Evolutionary conservation across 441 rosid genomes (phyloP).

Genomic region (Bruguiera hainesii): DNA sequence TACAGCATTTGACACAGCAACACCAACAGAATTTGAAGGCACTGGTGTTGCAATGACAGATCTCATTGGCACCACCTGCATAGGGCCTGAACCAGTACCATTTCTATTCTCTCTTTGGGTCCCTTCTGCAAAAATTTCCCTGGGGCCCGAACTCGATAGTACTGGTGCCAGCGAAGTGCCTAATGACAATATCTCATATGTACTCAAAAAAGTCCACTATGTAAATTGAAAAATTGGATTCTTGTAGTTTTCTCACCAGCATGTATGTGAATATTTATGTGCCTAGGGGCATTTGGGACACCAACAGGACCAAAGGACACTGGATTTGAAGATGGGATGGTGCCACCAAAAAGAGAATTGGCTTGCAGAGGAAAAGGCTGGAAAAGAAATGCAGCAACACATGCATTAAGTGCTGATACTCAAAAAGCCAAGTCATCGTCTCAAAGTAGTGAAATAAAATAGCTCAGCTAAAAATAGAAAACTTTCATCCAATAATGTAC

Average conservation of each 20-base stretch:
- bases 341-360: constrained; percentile 62
- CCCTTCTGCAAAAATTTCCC: constrained; percentile 46
- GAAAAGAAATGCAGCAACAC: constrained; percentile 10
- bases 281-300: constrained; percentile 62
- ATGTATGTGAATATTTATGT: constrained; percentile 92
- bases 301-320: constrained; percentile 50
- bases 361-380: constrained; percentile 95
- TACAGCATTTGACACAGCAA: constrained; percentile 33
- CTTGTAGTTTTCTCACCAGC: constrained; percentile 58
- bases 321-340: constrained; percentile 50
- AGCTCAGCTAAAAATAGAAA: too few species aligned
- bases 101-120: constrained; percentile 44
- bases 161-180: constrained; percentile 62
- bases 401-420: background rate
- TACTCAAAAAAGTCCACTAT: background rate
- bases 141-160: constrained; percentile 52
- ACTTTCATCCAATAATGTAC: background rate
- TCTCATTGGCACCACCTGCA: constrained; percentile 42
- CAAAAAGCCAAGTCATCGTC: background rate
- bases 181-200: constrained; percentile 28
- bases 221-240: constrained; percentile 9
- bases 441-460: too few species aligned
- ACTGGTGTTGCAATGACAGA: constrained; percentile 44
- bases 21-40: constrained; percentile 41
- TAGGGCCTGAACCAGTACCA: constrained; percentile 35